Evolutionary conservation across 2,329 filamentous ascomycete species (phyloP).

Genomic region (Uncinocarpus reesii): DNA sequence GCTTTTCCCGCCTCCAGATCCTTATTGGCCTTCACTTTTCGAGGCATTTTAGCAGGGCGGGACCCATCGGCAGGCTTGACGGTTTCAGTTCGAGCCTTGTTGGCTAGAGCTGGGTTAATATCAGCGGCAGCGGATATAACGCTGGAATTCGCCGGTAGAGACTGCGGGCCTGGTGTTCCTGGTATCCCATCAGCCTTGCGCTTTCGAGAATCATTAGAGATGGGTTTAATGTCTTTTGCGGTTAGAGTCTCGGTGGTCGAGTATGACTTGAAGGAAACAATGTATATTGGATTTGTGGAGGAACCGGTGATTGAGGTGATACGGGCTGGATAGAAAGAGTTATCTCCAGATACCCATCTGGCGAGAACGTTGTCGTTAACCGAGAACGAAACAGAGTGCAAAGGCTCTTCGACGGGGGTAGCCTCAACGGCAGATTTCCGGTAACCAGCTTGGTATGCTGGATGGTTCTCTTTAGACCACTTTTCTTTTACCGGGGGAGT

Average conservation of each 20-base stretch:
- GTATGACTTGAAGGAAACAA: constrained; percentile 91
- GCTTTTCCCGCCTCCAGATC: constrained; percentile 82
- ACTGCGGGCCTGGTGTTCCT: constrained; percentile 33
- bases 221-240: constrained; percentile 71
- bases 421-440: constrained; percentile 35
- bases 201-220: constrained; percentile 61
- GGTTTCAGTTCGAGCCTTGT: constrained; percentile 50
- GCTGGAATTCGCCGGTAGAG: constrained; percentile 38
- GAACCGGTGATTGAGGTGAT: constrained; percentile 93
- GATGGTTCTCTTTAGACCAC: constrained; percentile 72
- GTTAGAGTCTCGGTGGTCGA: constrained; percentile 66
- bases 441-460: constrained; percentile 58
- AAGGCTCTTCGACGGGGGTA: constrained; percentile 41
- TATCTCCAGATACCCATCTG: constrained; percentile 83
- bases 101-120: constrained; percentile 55
- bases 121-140: constrained; percentile 58
- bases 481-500: constrained; percentile 54
- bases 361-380: constrained; percentile 87
- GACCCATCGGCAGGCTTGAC: constrained; percentile 52
- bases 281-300: constrained; percentile 79
- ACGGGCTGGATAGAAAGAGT: constrained; percentile 78
- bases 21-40: constrained; percentile 77
- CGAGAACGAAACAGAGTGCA: constrained; percentile 52
- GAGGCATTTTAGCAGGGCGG: constrained; percentile 57
- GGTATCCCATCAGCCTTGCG: constrained; percentile 74